phyloP scores from a whole-genome alignment of 176 grass and related monocot genomes.

The Juncus effusus region DNA sequence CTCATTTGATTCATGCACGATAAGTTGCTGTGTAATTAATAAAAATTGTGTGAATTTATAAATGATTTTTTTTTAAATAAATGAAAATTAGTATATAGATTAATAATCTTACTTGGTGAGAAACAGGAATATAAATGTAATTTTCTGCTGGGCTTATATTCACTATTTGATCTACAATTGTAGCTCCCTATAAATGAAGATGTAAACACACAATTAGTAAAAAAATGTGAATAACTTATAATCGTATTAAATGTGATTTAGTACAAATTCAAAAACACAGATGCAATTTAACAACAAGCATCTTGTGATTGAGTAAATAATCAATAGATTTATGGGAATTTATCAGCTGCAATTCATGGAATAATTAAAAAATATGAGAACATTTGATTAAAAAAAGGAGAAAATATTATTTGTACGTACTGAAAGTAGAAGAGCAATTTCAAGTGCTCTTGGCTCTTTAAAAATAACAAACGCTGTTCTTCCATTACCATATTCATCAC shows the following conservation, averaged over 20 bases:
- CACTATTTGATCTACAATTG: constrained; percentile 81
- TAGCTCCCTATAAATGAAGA: constrained; percentile 63
- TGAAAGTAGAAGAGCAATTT: constrained; percentile 87
- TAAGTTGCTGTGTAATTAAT: constrained; percentile 56
- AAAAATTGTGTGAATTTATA: constrained; percentile 12
- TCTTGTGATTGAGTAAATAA: background rate
- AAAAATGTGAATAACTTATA: background rate
- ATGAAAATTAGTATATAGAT: constrained; percentile 23
- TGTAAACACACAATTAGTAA: constrained; percentile 5
- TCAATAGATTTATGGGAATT: background rate
- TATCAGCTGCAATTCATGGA: background rate
- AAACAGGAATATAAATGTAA: constrained; percentile 78
- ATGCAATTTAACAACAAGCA: background rate
- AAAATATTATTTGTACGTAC: constrained; percentile 30
- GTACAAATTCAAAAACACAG: too few relatives aligned
- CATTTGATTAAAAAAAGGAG: constrained; percentile 5
- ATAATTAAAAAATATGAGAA: constrained; percentile 4
- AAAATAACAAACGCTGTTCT: constrained; percentile 83
- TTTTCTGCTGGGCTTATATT: constrained; percentile 80
- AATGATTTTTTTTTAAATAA: constrained; percentile 23
- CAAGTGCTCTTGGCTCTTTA: constrained; percentile 83
- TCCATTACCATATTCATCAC: constrained; percentile 43
- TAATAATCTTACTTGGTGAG: constrained; percentile 46
- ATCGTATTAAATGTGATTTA: background rate
- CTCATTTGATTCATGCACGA: constrained; percentile 25